These are phyloP conservation scores for Alisma plantagoaquatica DNA, from an alignment of 106 monocot genomes.

Conservation along the genomic window DNA sequence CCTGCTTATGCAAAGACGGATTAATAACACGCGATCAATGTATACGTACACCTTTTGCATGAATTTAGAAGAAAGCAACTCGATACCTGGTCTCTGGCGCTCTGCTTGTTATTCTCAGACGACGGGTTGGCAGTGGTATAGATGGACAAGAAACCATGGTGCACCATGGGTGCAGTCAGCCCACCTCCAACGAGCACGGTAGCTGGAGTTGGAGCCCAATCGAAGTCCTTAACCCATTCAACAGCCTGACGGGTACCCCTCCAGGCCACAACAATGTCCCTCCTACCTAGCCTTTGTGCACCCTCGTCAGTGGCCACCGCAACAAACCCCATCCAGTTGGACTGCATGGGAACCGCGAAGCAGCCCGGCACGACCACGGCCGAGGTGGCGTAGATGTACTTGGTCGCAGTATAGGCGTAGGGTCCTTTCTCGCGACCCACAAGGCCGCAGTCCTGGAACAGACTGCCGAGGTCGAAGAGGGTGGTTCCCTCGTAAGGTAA, in stretches of 20 bases:
- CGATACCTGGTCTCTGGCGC: background rate
- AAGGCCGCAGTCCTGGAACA: too few species aligned
- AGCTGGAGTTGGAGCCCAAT: background rate
- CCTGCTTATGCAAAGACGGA: background rate
- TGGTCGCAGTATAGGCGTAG: background rate
- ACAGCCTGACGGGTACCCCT: background rate
- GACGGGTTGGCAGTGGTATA: background rate
- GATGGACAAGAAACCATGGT: background rate
- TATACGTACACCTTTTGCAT: background rate
- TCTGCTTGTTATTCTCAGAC: background rate
- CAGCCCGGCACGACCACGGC: background rate
- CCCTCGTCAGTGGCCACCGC: background rate
- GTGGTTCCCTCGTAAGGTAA: too few species aligned
- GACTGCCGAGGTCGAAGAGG: too few species aligned
- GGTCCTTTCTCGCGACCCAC: too few species aligned
- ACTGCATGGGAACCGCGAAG: background rate
- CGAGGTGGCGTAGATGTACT: background rate
- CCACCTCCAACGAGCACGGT: background rate
- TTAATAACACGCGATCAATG: background rate
- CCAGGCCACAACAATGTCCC: background rate
- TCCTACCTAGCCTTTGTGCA: background rate
- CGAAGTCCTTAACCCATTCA: background rate
- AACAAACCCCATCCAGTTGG: background rate
- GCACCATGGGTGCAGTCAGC: background rate
- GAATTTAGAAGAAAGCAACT: background rate